A percentile compares a stretch with the other conserved stretches of the same genome.
phyloP scores from a whole-genome alignment of 345 rosid species.

The Excoecaria agallocha region DNA sequence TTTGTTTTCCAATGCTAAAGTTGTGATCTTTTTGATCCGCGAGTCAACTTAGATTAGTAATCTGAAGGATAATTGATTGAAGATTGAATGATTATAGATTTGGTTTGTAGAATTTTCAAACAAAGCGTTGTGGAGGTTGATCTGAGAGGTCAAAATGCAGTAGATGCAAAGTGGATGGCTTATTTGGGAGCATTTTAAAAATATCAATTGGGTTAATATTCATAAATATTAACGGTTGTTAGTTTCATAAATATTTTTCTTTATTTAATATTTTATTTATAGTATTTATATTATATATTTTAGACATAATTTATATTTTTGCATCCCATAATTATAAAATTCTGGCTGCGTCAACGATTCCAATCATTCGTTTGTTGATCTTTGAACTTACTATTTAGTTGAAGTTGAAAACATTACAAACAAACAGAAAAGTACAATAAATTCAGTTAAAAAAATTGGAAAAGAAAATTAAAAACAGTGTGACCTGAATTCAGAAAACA shows the following conservation, averaged over 20 bases:
- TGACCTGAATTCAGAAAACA: neutral
- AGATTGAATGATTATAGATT: neutral
- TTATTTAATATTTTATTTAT: too few relatives aligned
- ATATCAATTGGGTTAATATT: too few relatives aligned
- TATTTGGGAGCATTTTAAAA: conserved; percentile 84
- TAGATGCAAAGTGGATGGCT: conserved; percentile 94
- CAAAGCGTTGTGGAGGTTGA: conserved; percentile 60
- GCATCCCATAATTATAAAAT: too few relatives aligned
- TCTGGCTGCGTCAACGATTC: too few relatives aligned
- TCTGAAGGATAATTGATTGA: neutral
- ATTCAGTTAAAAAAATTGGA: neutral
- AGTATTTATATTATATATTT: too few relatives aligned
- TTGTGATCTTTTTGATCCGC: neutral
- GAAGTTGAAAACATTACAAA: too few relatives aligned
- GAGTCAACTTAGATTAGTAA: neutral
- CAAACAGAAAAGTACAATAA: neutral
- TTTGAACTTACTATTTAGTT: neutral
- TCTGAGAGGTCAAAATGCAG: conserved; percentile 57
- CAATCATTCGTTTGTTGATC: too few relatives aligned
- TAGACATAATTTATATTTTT: too few relatives aligned
- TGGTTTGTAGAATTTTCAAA: conserved; percentile 64
- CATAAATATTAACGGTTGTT: too few relatives aligned
- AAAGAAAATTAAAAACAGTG: neutral
- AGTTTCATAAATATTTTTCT: too few relatives aligned
- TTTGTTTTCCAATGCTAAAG: neutral